A percentile compares a stretch with the other conserved stretches of the same genome.
phyloP scores from a whole-genome alignment of 106 monocot species.

The Iris macrosiphon region DNA sequence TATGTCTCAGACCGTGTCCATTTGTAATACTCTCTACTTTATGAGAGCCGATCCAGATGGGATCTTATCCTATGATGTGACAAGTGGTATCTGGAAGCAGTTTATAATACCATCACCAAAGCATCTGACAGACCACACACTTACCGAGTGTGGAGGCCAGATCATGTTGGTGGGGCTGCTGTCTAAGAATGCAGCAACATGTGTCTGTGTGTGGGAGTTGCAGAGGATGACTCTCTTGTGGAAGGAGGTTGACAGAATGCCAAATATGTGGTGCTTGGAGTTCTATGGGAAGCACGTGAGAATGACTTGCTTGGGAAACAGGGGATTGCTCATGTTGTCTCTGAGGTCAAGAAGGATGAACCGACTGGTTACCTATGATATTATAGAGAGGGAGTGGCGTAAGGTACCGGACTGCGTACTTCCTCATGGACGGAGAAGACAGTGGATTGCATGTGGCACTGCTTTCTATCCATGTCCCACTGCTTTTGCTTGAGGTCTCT shows the following conservation, averaged over 20 bases:
- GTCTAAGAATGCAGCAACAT: constrained; percentile 75
- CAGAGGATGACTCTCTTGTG: constrained; percentile 97
- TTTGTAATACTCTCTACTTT: constrained; percentile 69
- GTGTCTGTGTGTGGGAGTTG: constrained; percentile 88
- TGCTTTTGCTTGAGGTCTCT: constrained; percentile 42
- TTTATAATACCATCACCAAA: constrained; percentile 51
- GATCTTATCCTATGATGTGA: constrained; percentile 56
- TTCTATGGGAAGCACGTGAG: constrained; percentile 72
- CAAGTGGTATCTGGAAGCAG: constrained; percentile 57
- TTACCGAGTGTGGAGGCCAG: constrained; percentile 57
- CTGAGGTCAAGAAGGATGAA: constrained; percentile 58
- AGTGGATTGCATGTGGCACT: constrained; percentile 61
- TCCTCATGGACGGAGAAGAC: constrained; percentile 30
- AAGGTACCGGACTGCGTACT: constrained; percentile 51
- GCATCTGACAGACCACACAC: constrained; percentile 38
- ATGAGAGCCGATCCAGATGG: constrained; percentile 70
- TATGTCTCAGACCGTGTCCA: constrained; percentile 53
- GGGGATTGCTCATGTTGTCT: constrained; percentile 71
- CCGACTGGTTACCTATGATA: constrained; percentile 60
- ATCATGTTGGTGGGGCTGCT: constrained; percentile 78
- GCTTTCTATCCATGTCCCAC: constrained; percentile 62
- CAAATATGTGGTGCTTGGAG: constrained; percentile 91
- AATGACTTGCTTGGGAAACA: constrained; percentile 82
- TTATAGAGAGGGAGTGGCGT: constrained; percentile 53
- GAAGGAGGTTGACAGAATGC: constrained; percentile 99